These are phyloP conservation scores for Chlamydomonas incerta DNA, from an alignment of 139 green algal species.

Conservation along the genomic window DNA sequence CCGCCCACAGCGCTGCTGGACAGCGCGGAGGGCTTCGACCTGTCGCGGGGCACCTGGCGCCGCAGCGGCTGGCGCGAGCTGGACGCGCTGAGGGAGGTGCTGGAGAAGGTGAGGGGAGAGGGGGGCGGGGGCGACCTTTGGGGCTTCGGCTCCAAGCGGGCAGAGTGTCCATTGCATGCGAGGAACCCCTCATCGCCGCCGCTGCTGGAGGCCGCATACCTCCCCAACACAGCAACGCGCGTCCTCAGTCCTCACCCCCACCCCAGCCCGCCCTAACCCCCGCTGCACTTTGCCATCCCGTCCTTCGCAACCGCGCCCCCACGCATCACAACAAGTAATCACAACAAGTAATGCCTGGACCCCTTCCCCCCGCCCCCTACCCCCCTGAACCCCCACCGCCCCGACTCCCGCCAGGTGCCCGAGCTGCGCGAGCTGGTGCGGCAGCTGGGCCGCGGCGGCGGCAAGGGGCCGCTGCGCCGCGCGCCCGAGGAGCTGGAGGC, in stretches of 20 bases:
- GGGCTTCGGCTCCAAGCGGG: no score
- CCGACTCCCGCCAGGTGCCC: slow-evolving; percentile 45
- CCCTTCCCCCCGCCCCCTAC: not conserved
- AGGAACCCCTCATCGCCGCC: no score
- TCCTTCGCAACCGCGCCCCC: no score
- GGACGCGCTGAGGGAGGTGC: slow-evolving; percentile 66
- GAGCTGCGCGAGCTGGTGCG: slow-evolving; percentile 91
- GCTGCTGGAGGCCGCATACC: no score
- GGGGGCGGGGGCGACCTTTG: slow-evolving; percentile 2
- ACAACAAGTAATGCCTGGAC: no score
- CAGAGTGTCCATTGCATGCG: no score
- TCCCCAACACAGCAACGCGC: not conserved
- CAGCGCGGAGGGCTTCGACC: slow-evolving; percentile 76
- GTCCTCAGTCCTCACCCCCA: not conserved
- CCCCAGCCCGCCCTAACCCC: not conserved
- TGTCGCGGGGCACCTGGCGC: slow-evolving; percentile 75
- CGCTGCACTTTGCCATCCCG: no score
- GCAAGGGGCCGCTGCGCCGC: slow-evolving; percentile 80
- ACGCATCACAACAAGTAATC: no score
- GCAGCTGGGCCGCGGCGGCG: slow-evolving; percentile 79
- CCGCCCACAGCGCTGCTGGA: slow-evolving; percentile 73
- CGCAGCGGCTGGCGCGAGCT: slow-evolving; percentile 85
- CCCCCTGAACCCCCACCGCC: not conserved
- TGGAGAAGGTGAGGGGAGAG: not conserved
- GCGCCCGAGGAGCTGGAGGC: slow-evolving; percentile 79